phyloP scores from a whole-genome alignment of 305 asterid species.

The Solanum chacoense region DNA sequence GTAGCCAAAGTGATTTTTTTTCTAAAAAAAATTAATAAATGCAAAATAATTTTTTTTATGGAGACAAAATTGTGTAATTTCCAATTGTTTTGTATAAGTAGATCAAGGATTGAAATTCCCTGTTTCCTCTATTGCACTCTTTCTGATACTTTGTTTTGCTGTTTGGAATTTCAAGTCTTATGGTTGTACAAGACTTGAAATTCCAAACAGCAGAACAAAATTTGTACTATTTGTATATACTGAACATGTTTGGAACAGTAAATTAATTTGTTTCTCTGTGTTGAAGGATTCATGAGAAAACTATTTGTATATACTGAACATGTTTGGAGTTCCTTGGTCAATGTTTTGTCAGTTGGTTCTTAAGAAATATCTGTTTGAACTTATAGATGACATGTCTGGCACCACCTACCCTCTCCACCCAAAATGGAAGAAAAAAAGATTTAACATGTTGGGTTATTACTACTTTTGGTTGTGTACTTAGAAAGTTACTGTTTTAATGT shows the following conservation, averaged over 20 bases:
- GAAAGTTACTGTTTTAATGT: background rate
- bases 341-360: background rate
- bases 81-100: background rate
- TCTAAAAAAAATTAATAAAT: background rate
- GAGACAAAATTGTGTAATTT: background rate
- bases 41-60: background rate
- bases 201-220: background rate
- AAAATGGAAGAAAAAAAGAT: background rate
- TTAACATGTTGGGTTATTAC: background rate
- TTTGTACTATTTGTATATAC: background rate
- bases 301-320: background rate
- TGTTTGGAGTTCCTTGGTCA: background rate
- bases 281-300: background rate
- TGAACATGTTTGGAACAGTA: background rate
- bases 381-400: background rate
- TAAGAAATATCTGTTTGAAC: background rate
- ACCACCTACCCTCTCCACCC: background rate
- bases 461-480: background rate
- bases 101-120: background rate
- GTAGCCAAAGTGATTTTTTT: background rate
- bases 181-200: background rate
- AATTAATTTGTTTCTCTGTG: background rate
- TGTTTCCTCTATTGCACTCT: background rate
- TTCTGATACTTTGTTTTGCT: background rate
- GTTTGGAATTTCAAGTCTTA: background rate